Evolutionary conservation across 768 basidiomycete species (phyloP).

Genomic region (Lactarius indigo): DNA sequence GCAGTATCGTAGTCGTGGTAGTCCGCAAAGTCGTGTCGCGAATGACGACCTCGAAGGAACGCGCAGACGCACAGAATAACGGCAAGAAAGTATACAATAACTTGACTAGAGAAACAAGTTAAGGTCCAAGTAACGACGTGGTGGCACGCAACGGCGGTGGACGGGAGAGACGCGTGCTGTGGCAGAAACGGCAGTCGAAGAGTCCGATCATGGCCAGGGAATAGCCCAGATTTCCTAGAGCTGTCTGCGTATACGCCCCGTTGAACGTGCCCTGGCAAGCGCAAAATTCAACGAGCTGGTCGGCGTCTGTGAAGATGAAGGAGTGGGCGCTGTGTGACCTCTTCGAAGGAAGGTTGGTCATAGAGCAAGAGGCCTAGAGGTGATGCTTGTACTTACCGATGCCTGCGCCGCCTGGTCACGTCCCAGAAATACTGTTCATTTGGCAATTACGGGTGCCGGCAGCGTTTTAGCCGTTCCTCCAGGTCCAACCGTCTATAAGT

Average conservation of each 20-base stretch:
- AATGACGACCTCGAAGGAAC: constrained; percentile 59
- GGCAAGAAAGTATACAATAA: constrained; percentile 63
- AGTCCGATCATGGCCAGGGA: constrained; percentile 70
- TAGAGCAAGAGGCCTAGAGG: not conserved
- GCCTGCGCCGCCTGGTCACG: not conserved
- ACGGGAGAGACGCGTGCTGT: constrained; percentile 45
- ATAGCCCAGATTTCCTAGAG: constrained; percentile 66
- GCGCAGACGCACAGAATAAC: constrained; percentile 55
- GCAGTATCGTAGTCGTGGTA: not conserved
- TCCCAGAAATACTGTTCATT: not conserved
- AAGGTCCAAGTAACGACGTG: not conserved
- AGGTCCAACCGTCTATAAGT: too few species aligned
- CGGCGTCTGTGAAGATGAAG: constrained; percentile 34
- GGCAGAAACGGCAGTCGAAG: constrained; percentile 71
- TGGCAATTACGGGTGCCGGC: not conserved
- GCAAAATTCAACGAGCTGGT: constrained; percentile 58
- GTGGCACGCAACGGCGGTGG: not conserved
- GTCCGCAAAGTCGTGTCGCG: constrained; percentile 77
- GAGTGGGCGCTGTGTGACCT: constrained; percentile 33
- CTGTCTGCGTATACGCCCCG: constrained; percentile 76
- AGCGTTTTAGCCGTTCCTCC: too few species aligned
- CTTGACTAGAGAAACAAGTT: constrained; percentile 43
- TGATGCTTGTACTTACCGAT: too few species aligned
- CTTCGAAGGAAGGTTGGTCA: constrained; percentile 14
- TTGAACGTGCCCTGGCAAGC: constrained; percentile 81